These are phyloP conservation scores for Penicillium parvum DNA, from an alignment of 495 filamentous ascomycete species.

Conservation along the genomic window DNA sequence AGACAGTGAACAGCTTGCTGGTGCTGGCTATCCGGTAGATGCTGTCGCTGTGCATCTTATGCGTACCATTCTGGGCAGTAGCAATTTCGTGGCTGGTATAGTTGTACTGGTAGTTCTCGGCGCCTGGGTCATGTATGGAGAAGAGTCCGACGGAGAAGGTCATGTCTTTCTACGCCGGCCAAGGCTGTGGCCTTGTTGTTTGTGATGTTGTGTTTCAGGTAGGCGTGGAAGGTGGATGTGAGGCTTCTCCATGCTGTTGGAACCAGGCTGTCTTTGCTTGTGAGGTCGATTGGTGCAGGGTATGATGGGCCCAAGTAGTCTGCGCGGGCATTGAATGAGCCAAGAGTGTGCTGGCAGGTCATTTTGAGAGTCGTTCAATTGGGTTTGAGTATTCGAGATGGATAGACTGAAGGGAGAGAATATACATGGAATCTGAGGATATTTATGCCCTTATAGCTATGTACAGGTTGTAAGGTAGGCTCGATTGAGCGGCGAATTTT, in stretches of 20 bases:
- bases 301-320: background rate
- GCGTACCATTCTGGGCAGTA: background rate
- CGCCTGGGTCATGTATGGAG: background rate
- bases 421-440: no score
- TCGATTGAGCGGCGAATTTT: no score
- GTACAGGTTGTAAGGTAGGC: no score
- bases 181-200: background rate
- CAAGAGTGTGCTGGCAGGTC: background rate
- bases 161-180: background rate
- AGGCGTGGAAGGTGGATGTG: background rate
- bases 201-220: background rate
- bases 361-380: background rate
- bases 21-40: conserved; percentile 2
- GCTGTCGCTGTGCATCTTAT: background rate
- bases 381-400: background rate
- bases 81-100: background rate
- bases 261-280: background rate
- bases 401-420: no score
- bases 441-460: no score
- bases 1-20: background rate
- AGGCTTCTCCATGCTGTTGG: background rate
- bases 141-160: conserved; percentile 2
- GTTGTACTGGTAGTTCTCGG: background rate
- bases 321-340: background rate
- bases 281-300: background rate